phyloP scores from a whole-genome alignment of 495 filamentous ascomycete species.

The Thermothielavioides terrestris region DNA sequence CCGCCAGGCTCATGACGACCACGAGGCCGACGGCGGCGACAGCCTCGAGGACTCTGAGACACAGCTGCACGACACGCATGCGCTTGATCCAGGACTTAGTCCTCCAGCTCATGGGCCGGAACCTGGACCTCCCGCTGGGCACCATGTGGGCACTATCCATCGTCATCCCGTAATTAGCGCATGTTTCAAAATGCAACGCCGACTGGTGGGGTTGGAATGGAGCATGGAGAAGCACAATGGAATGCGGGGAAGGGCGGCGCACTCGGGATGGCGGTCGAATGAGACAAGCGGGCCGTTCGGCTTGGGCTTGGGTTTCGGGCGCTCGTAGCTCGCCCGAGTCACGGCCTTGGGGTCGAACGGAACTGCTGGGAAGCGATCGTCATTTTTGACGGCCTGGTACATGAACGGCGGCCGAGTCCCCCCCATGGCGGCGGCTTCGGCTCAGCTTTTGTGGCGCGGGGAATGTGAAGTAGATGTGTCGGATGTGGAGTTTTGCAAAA shows the following conservation, averaged over 20 bases:
- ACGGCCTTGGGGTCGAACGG: slow-evolving; percentile 76
- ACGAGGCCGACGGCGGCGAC: slow-evolving; percentile 64
- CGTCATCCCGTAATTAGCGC: no score
- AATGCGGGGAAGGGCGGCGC: slow-evolving; percentile 23
- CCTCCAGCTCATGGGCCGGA: slow-evolving; percentile 55
- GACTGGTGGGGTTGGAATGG: not conserved
- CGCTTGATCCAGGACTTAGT: slow-evolving; percentile 62
- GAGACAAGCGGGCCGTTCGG: slow-evolving; percentile 64
- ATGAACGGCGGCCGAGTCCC: slow-evolving; percentile 62
- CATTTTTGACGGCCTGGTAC: slow-evolving; percentile 49
- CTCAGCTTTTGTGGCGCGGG: no score
- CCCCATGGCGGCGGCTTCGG: slow-evolving; percentile 38
- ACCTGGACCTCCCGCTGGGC: slow-evolving; percentile 16
- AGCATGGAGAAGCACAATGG: not conserved
- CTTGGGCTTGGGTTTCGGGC: slow-evolving; percentile 55
- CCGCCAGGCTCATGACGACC: slow-evolving; percentile 55
- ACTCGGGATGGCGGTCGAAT: slow-evolving; percentile 79
- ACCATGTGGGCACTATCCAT: slow-evolving; percentile 30
- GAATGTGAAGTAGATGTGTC: no score
- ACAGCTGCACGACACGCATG: slow-evolving; percentile 56
- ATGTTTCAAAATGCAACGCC: slow-evolving; percentile 13
- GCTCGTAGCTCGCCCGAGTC: slow-evolving; percentile 60
- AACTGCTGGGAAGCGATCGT: slow-evolving; percentile 42
- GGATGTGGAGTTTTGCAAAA: not conserved
- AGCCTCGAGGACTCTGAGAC: slow-evolving; percentile 54